Evolutionary conservation across 2,329 filamentous ascomycete species (phyloP), one percentile per base, ranked within the genome.

Genomic region (Cladosporium sp.): DNA sequence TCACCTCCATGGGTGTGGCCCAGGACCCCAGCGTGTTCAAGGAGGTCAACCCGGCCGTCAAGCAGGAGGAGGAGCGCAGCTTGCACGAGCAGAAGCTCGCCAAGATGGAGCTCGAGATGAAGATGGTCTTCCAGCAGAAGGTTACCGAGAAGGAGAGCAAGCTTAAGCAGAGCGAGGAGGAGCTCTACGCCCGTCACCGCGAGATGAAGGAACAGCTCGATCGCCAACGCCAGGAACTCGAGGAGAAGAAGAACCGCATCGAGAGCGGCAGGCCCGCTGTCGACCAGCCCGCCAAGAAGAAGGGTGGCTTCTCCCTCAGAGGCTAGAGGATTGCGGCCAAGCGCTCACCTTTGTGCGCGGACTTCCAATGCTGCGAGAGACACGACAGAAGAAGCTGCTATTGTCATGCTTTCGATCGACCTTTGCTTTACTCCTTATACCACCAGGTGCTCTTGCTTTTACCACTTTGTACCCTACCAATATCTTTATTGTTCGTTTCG

Each of bases 51-150:
- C 95, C 95, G 69, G 94, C 95, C 56, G 95, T 98, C 82, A 99
- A 99, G 90, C 95, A 99, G 83, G 95, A 99, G 81, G 95, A 99
- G 84, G 95, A 99, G 86, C 92, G 95, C 76, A 90, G 91, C 70
- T 86, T 99, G 73, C 95, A 99, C 86, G 95, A 99, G 84, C 93
- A 97, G 86, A 99, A 99, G 86, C 92, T 99, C 74, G 92, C 94
- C 81, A 99, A 99, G 92, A 99, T 99, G 95, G 95, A 99, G 82
- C 89, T 93, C 76, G 95, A 99, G 82, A 99, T 99, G 95, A 99
- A 99, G 92, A 97, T 97, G 92, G 95, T 99, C 73, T 99, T 99
- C 92, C 95, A 98, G 81, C 95, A 99, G 80, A 99, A 99, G 90
- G 95, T 99, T 34, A 89, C 92, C 71, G 95, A 99, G 82, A 99